Conservation (phyloP, 1,139 yeast species). For the Taiozyma sp. region DNA sequence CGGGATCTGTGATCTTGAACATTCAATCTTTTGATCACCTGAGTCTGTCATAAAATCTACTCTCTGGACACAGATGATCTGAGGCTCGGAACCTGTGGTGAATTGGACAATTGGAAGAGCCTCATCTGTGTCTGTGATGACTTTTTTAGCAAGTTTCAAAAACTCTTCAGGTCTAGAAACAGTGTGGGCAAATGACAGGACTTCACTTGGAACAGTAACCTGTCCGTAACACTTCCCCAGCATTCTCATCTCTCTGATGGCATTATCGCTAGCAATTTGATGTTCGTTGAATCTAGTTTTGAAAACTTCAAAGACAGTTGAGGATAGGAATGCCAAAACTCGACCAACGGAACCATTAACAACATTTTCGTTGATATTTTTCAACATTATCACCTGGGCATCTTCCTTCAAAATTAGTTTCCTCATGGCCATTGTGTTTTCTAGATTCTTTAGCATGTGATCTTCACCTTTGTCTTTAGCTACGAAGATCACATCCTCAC, state of each 20-base stretch:
- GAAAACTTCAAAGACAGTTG: conserved; percentile 19
- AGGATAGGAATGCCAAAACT: conserved; percentile 38
- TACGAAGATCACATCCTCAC: conserved; percentile 31
- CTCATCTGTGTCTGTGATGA: conserved; percentile 16
- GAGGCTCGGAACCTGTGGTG: conserved; percentile 28
- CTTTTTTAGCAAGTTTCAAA: conserved; percentile 24
- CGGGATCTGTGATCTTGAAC: conserved; percentile 58
- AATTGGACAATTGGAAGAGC: conserved; percentile 53
- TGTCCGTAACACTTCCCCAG: conserved; percentile 27
- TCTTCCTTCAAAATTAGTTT: conserved; percentile 63
- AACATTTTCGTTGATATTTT: conserved; percentile 76
- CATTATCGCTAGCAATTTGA: conserved; percentile 18
- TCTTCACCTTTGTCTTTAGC: conserved; percentile 42
- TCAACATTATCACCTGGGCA: conserved; percentile 95
- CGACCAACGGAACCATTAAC: conserved; percentile 93
- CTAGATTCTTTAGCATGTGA: conserved; percentile 32
- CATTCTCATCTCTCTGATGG: conserved; percentile 27
- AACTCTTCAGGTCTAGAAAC: conserved; percentile 15
- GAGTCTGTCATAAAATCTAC: conserved; percentile 34
- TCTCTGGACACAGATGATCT: conserved; percentile 31
- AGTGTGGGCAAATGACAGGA: conserved; percentile 20
- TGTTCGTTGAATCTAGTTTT: conserved; percentile 17
- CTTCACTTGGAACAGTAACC: conserved; percentile 19
- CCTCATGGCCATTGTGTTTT: conserved; percentile 64
- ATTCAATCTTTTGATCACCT: conserved; percentile 13